These are phyloP conservation scores for Dendrocalamus latiflorus DNA, from an alignment of 202 grass and related monocot genomes.

Conservation along the genomic window DNA sequence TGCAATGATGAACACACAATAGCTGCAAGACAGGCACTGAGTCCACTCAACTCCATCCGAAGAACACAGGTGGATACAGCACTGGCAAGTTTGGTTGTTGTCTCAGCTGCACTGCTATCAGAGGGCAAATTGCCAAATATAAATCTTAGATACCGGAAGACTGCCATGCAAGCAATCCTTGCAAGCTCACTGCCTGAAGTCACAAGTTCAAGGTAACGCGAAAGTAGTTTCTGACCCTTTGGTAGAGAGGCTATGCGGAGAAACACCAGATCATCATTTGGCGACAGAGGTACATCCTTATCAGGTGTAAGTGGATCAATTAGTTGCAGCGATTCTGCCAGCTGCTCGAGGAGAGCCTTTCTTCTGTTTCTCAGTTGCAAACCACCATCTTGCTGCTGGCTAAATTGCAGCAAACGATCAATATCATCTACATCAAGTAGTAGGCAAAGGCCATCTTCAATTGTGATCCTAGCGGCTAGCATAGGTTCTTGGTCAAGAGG, in stretches of 20 bases:
- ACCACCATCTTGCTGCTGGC: slow-evolving; percentile 66
- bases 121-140: slow-evolving; percentile 61
- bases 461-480: slow-evolving; percentile 78
- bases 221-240: slow-evolving; percentile 68
- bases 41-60: slow-evolving; percentile 58
- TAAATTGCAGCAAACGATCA: slow-evolving; percentile 64
- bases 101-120: slow-evolving; percentile 38
- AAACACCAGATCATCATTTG: slow-evolving; percentile 76
- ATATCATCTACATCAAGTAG: slow-evolving; percentile 88
- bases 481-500: slow-evolving; percentile 79
- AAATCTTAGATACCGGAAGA: slow-evolving; percentile 67
- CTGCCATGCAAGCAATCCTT: slow-evolving; percentile 72
- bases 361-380: slow-evolving; percentile 59
- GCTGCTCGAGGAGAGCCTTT: slow-evolving; percentile 52
- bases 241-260: slow-evolving; percentile 64
- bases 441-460: slow-evolving; percentile 69
- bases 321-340: slow-evolving; percentile 67
- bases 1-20: slow-evolving; percentile 66
- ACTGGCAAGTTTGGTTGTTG: slow-evolving; percentile 41
- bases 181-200: slow-evolving; percentile 47
- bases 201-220: slow-evolving; percentile 52
- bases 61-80: slow-evolving; percentile 45
- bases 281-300: slow-evolving; percentile 37
- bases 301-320: slow-evolving; percentile 62
- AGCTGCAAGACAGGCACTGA: slow-evolving; percentile 86